Base-by-base conservation (phyloP, 148 eudicot genomes). In the Chenopodium berlandieri region DNA sequence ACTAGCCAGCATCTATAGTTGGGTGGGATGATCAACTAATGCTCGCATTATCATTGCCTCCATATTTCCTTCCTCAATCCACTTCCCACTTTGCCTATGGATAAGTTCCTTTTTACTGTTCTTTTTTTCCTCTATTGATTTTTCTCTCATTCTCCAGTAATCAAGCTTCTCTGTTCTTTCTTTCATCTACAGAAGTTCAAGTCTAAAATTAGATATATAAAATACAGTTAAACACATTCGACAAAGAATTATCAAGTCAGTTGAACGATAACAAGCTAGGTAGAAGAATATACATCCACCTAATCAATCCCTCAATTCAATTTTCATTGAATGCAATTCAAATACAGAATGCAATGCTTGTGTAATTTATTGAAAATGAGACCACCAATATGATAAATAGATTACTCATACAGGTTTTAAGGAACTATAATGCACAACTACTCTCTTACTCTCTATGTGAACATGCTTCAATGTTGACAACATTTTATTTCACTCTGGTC, bases 81-180 rank as follows among this genome's bases (percentile, higher is more conserved):
- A 94, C 83, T 81, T 16, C 34, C 92, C 91, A 82, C 98, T 94
- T 84, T 90, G 87, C 71, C 88, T 81, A 5, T 77, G 88, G 56
- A 91, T 32, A 76, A 85, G 89, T 81, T 94, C 94, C 1, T 85
- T 90, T 85, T 88, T 87, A 34, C 79, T 89, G 34, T 80, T 86
- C 86, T 84, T 92, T 83, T 80, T 90, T 74, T 91, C 91, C 75
- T 75, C 81, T 6, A 89, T 65, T 34, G 79, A 60, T 40, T 77
- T 82, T 78, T 87, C 83, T 85, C 89, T 89, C 87, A 6, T 83
- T 78, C 84, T 94, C 97, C 97, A 90, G 82, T 91, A 92, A 71
- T 91, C 97, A 47, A 91, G 94, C 86, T 93, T 93, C 86, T 90
- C 90, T 40, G 85, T 83, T 88, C 88, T 89, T 86, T 94, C 98